Conservation (phyloP, 441 rosid genomes). For the Bruguiera hainesii region DNA sequence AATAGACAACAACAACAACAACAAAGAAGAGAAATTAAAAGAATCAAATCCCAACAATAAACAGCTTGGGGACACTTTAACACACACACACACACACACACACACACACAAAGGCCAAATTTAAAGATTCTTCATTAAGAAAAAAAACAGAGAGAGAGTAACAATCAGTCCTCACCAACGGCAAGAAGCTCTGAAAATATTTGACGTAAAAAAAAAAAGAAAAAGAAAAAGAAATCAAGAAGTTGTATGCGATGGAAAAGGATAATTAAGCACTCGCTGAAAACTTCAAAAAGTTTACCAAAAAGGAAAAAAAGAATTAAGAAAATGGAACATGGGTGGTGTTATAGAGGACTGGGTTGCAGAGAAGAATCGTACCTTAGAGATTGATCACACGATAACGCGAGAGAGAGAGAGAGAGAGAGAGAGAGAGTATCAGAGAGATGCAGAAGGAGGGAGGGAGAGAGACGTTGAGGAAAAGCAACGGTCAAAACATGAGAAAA, state of each 20-base stretch:
- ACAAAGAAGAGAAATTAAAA: background rate
- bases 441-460: constrained; percentile 26
- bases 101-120: too few relatives aligned
- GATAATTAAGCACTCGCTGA: too few relatives aligned
- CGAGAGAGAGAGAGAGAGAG: constrained; percentile 22
- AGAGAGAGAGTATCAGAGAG: constrained; percentile 31
- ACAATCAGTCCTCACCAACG: background rate
- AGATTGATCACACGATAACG: constrained; percentile 16
- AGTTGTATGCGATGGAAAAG: too few relatives aligned
- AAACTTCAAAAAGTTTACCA: too few relatives aligned
- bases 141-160: background rate
- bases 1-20: background rate
- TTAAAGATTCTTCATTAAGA: too few relatives aligned
- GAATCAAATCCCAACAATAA: background rate
- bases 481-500: constrained; percentile 46
- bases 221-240: background rate
- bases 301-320: background rate
- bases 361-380: background rate
- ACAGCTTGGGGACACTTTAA: background rate
- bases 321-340: background rate
- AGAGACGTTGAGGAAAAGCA: constrained; percentile 32
- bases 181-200: background rate
- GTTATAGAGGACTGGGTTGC: background rate
- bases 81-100: too few relatives aligned
- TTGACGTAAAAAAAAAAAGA: background rate